Percentiles rank a stretch among this genome's conserved stretches.
phyloP scores from a whole-genome alignment of 1,139 yeast species.

The Yamadazyma epiphylla region DNA sequence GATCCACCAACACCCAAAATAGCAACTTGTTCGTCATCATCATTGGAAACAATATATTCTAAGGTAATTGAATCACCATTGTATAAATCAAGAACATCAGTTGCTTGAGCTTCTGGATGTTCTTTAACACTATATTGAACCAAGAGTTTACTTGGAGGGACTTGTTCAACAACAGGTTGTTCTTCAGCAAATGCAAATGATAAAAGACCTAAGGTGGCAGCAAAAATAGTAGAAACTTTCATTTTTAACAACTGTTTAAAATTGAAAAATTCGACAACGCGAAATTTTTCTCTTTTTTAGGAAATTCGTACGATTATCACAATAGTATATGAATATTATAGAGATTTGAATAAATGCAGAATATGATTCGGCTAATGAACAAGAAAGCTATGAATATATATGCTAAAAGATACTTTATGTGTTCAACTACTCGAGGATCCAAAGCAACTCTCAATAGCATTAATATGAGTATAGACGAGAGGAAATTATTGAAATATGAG shows the following conservation, averaged over 20 bases:
- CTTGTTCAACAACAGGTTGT: slow-evolving; percentile 14
- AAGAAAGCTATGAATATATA: no score
- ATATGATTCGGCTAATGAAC: no score
- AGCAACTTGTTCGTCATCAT: slow-evolving; percentile 48
- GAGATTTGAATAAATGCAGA: no score
- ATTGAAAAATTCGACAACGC: slow-evolving; percentile 1
- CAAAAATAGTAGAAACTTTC: slow-evolving; percentile 18
- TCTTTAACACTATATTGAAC: slow-evolving; percentile 42
- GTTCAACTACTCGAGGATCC: no score
- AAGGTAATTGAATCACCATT: slow-evolving; percentile 58
- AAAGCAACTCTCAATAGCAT: no score
- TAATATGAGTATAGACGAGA: no score
- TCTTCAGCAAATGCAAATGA: slow-evolving; percentile 12
- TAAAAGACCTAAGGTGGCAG: slow-evolving; percentile 14
- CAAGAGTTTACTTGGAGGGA: slow-evolving; percentile 29
- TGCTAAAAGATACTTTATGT: no score
- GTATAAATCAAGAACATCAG: slow-evolving; percentile 38
- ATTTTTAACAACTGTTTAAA: slow-evolving; percentile 4
- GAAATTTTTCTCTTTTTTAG: neutral
- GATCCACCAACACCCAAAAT: slow-evolving; percentile 76
- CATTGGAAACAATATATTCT: slow-evolving; percentile 52
- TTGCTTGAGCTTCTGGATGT: slow-evolving; percentile 29
- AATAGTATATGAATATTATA: no score
- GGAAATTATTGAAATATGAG: slow-evolving; percentile 7
- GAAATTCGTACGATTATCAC: neutral